Evolutionary conservation across 164 flowering plant species (phyloP).

Genomic region (Tetracentron sinense): DNA sequence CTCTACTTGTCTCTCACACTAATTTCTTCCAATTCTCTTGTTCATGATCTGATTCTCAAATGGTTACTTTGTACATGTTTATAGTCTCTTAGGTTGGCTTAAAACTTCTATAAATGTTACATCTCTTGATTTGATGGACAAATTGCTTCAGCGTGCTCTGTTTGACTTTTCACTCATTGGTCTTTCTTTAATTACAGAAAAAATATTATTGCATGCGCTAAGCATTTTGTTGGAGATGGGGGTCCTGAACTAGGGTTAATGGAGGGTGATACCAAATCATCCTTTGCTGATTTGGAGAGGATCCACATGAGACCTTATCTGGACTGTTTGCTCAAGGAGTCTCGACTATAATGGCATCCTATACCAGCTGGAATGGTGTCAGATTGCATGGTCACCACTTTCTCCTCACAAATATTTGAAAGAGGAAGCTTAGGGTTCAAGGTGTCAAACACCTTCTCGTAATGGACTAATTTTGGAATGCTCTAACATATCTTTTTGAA

Average conservation of each 20-base stretch:
- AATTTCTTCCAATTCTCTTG: too few relatives aligned
- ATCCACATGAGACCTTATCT: slow-evolving; percentile 76
- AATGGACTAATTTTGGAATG: too few relatives aligned
- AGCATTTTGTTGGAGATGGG: slow-evolving; percentile 85
- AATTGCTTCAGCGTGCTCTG: neutral
- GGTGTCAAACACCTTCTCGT: too few relatives aligned
- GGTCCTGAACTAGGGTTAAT: slow-evolving; percentile 74
- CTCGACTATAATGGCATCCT: slow-evolving; percentile 81
- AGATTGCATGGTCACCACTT: slow-evolving; percentile 53
- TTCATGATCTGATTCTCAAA: too few relatives aligned
- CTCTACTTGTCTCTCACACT: too few relatives aligned
- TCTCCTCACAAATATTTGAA: slow-evolving; percentile 65
- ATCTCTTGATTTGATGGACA: neutral
- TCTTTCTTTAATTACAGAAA: slow-evolving; percentile 33
- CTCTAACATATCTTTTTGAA: too few relatives aligned
- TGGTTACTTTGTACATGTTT: too few relatives aligned
- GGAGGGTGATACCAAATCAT: slow-evolving; percentile 59
- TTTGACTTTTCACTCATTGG: neutral
- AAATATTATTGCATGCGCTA: slow-evolving; percentile 63
- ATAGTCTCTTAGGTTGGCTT: neutral
- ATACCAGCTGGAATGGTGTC: slow-evolving; percentile 81
- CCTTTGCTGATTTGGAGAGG: slow-evolving; percentile 52
- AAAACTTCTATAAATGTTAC: neutral
- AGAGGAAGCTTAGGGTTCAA: too few relatives aligned
- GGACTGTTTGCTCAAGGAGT: slow-evolving; percentile 80